phyloP scores from a whole-genome alignment of 805 yeast species.

The Teunomyces atbi region DNA sequence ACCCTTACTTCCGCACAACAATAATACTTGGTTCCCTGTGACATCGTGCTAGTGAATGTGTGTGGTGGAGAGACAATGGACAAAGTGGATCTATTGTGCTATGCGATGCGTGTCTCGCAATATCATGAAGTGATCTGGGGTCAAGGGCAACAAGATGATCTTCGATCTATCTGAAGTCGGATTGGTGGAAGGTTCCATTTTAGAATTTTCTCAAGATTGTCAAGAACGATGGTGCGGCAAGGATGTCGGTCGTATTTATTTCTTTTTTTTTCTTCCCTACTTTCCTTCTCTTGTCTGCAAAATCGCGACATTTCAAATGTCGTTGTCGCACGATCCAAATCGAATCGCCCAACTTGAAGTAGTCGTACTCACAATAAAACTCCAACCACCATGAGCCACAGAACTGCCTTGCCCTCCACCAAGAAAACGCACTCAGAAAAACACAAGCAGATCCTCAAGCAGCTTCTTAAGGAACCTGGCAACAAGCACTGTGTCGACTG shows the following conservation, averaged over 20 bases:
- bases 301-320: not conserved
- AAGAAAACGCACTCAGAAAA: slow-evolving; percentile 47
- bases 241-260: not conserved
- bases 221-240: not conserved
- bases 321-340: not conserved
- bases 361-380: not conserved
- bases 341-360: not conserved
- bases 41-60: not conserved
- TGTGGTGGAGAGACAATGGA: not conserved
- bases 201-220: not conserved
- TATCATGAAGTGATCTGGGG: not conserved
- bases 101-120: not conserved
- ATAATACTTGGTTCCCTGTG: not conserved
- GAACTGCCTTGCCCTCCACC: slow-evolving; percentile 40
- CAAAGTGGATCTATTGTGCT: too few species aligned
- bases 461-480: slow-evolving; percentile 70
- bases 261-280: not conserved
- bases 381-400: slow-evolving; percentile 5
- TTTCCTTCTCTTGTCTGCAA: not conserved
- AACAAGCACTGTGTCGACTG: slow-evolving; percentile 90
- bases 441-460: slow-evolving; percentile 70
- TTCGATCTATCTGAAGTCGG: not conserved
- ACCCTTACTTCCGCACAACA: slow-evolving; percentile 55
- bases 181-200: not conserved
- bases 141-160: not conserved